Evolutionary conservation across 176 grass and related monocot genomes (phyloP), one percentile per base, ranked within the genome.

Genomic region (Lolium multiflorum): DNA sequence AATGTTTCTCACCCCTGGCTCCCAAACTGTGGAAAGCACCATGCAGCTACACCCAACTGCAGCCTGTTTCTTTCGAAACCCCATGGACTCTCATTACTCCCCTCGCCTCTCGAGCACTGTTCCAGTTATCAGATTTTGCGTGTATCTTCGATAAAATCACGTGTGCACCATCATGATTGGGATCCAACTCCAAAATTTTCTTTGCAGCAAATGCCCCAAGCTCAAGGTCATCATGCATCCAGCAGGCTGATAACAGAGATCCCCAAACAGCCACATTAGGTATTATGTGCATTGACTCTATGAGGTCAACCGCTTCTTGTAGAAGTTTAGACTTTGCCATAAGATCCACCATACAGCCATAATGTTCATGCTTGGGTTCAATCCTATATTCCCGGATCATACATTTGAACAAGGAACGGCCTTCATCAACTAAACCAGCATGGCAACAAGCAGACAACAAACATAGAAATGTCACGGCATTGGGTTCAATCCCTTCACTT

Each of bases 321-420:
- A 96, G 88, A 74, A 94, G 78, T 88, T 84, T 92, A 74, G 93
- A 79, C 15, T 92, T 92, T 48, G 90, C 93, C 46, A 92, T 81
- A 72, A 95, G 90, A 92, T 98, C 92, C 82, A 98, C 91, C 90
- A 98, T 92, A 84, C 96, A 98, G 4, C 90, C 92, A 57, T 92
- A 98, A 76, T 98, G 93, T 56, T 95, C 93, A 52, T 61, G 62
- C 61, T 79, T 89, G 18, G 93, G 96, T 56, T 92, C 84, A 79
- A 98, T 91, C 72, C 66, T 89, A 87, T 91, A 84, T 47, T 92
- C 81, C 12, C 77, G 47, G 66, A 88, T 63, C 96, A 98, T 98
- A 31, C 74, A 84, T 81, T 84, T 73, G 72, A 98, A 98, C 58
- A 95, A 80, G 41, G 21, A 86, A 46, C 74, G 78, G 4, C 91